Conservation (phyloP, 2,329 filamentous ascomycete genomes). For the Thelonectria olida region DNA sequence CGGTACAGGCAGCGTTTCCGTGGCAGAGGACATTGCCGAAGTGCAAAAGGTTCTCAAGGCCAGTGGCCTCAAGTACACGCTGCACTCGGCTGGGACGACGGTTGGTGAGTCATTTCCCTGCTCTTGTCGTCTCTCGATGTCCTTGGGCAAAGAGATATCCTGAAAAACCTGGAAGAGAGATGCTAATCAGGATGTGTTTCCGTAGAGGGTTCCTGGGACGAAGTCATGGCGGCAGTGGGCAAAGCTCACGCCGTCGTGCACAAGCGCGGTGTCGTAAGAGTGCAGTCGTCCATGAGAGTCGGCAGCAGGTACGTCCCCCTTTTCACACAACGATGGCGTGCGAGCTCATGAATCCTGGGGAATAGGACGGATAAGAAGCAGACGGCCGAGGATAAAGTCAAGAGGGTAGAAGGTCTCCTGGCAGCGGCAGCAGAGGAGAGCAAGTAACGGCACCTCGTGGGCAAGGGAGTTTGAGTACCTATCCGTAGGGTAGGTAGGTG, state of each 20-base stretch:
- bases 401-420: slow-evolving; percentile 63
- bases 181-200: not conserved
- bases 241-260: slow-evolving; percentile 85
- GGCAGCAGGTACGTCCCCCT: slow-evolving; percentile 71
- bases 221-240: slow-evolving; percentile 86
- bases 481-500: too few species aligned
- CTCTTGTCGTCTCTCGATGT: not conserved
- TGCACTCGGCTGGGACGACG: slow-evolving; percentile 95
- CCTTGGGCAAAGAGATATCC: too few species aligned
- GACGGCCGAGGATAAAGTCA: slow-evolving; percentile 82
- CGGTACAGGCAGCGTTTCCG: slow-evolving; percentile 79
- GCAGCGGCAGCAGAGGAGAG: slow-evolving; percentile 34
- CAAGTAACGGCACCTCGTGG: slow-evolving; percentile 7
- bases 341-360: not conserved
- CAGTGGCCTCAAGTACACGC: slow-evolving; percentile 82
- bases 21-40: slow-evolving; percentile 85
- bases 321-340: not conserved
- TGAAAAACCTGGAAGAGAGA: too few species aligned
- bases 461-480: too few species aligned
- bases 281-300: slow-evolving; percentile 89
- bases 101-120: slow-evolving; percentile 69
- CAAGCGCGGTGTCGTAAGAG: slow-evolving; percentile 77
- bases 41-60: slow-evolving; percentile 86
- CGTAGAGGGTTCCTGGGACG: slow-evolving; percentile 91
- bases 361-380: slow-evolving; percentile 85